Conservation (phyloP, 2,329 filamentous ascomycete species). For the Trichoderma arundinaceum region DNA sequence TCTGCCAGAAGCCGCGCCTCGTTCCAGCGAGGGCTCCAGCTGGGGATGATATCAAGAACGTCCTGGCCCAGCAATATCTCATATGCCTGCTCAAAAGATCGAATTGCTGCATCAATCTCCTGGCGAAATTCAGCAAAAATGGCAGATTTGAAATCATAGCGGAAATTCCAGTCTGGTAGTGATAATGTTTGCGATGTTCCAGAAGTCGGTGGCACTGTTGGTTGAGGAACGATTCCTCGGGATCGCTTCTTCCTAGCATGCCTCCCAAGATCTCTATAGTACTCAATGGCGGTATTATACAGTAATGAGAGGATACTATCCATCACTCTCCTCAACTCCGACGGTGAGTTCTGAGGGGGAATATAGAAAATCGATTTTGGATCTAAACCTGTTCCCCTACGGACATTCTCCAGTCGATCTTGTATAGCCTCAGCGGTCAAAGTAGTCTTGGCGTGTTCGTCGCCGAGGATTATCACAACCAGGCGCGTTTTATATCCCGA, state of each 20-base stretch:
- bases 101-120: slow-evolving; percentile 85
- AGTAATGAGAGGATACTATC: slow-evolving; percentile 74
- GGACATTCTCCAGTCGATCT: slow-evolving; percentile 78
- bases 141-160: slow-evolving; percentile 93
- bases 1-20: slow-evolving; percentile 91
- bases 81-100: slow-evolving; percentile 87
- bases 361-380: slow-evolving; percentile 86
- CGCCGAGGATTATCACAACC: slow-evolving; percentile 64
- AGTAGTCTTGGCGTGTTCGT: slow-evolving; percentile 39
- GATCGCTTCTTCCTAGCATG: slow-evolving; percentile 88
- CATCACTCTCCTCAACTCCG: slow-evolving; percentile 75
- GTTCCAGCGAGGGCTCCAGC: slow-evolving; percentile 89
- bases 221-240: slow-evolving; percentile 76
- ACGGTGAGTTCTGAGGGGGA: slow-evolving; percentile 71
- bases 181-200: slow-evolving; percentile 88
- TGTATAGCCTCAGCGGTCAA: slow-evolving; percentile 67
- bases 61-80: slow-evolving; percentile 82
- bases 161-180: slow-evolving; percentile 85
- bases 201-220: slow-evolving; percentile 79
- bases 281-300: slow-evolving; percentile 79
- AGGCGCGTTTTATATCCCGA: slow-evolving; percentile 81
- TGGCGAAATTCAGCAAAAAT: slow-evolving; percentile 91
- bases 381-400: slow-evolving; percentile 79
- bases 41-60: slow-evolving; percentile 85
- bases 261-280: slow-evolving; percentile 93